Base-by-base conservation (phyloP, 139 green algal species). In the Astrephomene gubernaculifera region DNA sequence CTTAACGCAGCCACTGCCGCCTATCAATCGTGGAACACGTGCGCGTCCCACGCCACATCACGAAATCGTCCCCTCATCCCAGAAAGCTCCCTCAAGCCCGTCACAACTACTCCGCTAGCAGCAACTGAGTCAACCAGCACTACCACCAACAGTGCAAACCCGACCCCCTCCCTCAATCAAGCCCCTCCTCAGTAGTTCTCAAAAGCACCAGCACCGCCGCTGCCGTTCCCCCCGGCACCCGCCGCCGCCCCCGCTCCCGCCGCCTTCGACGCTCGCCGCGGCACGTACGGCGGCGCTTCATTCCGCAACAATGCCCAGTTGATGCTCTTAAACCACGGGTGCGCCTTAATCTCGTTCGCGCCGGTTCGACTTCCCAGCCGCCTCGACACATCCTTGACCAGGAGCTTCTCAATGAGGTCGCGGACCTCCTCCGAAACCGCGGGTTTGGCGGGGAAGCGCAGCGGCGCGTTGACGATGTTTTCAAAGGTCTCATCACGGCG, bases 401-500 rank as follows among this genome's bases (percentile, higher is more conserved):
- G 93, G 75, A 99, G 94, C 79, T 90, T 64, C 21, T 79, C 85
- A 25, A 88, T 71, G 27, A 85, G 73, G 54, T 86, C 64, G 60
- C 73, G 79, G 1, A 39, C 54, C 54, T 87, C 86, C 7, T 85
- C 81, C 19, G 49, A 83, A 39, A 97, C 81, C 22, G 84, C 61
- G 1, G 92, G 91, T 64, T 93, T 91, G 41, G 89, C 43, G 0
- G 97, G 95, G 87, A 98, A 98, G 21, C 78, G 70, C 71, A 99
- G 93, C 31, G 92, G 92, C 81, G 94, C 88, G 79, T 95, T 95
- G 67, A 99, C 81, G 69, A 99, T 95, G 90, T 98, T 98, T 36
- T 97, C 92, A 90, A 99, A 99, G 4, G 96, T 99, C 86, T 95
- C 91, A 45, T 99, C 95, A 24, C 97, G 93, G 33, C 94, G 89